Evolutionary conservation across 768 basidiomycete genomes (phyloP).

Genomic region (Dentipellis sp.): DNA sequence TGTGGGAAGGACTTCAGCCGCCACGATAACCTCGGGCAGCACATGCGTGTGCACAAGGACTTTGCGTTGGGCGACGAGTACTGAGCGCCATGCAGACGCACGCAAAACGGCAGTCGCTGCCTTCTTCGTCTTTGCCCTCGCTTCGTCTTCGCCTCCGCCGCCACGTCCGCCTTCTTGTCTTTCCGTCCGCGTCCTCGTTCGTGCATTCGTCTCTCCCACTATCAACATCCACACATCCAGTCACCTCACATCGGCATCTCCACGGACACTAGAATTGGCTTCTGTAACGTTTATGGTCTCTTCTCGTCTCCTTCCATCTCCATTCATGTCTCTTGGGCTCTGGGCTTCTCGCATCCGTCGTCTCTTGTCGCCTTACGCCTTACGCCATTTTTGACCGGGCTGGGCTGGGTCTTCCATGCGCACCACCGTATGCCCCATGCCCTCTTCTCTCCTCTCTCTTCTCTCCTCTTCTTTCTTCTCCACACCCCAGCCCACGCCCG

Average conservation of each 20-base stretch:
- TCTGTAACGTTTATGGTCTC: background rate
- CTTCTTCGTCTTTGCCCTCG: background rate
- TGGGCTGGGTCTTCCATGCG: no score
- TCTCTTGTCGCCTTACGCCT: background rate
- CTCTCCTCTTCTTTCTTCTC: background rate
- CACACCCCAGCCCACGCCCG: background rate
- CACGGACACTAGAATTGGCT: background rate
- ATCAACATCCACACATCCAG: background rate
- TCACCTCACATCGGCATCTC: no score
- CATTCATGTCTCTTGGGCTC: conserved; percentile 1
- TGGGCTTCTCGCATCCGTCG: background rate
- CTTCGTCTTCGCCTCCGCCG: background rate
- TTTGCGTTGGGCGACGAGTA: conserved; percentile 5
- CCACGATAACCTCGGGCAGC: conserved; percentile 84
- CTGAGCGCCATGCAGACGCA: conserved; percentile 4
- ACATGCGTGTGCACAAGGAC: conserved; percentile 70
- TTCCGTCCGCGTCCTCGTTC: background rate
- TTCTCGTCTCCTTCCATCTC: background rate
- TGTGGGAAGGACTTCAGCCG: conserved; percentile 82
- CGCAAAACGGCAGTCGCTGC: background rate
- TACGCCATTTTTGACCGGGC: no score
- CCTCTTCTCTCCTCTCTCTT: background rate
- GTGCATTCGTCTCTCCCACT: background rate
- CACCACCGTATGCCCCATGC: no score
- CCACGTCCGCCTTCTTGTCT: background rate